These are phyloP conservation scores for Epichloe festucae DNA, from an alignment of 2,329 filamentous ascomycete genomes.

Conservation along the genomic window DNA sequence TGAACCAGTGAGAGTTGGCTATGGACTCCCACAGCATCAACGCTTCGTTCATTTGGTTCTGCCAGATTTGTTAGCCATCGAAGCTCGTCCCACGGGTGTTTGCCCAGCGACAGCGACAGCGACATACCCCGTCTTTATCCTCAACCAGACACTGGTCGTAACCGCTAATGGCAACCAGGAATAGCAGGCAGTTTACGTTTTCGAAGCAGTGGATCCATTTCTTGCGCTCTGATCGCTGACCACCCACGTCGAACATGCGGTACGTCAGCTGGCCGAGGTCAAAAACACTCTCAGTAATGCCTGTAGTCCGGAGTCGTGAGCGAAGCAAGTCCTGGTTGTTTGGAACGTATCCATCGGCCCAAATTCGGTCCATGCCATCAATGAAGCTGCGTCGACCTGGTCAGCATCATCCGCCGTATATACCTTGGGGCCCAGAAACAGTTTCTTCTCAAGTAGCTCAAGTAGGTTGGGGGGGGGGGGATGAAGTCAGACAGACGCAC, in stretches of 20 bases:
- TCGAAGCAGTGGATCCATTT: constrained; percentile 99
- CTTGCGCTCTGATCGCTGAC: constrained; percentile 90
- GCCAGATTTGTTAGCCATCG: constrained; percentile 9
- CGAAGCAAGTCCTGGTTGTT: constrained; percentile 89
- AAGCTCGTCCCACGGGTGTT: background rate
- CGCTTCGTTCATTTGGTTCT: constrained; percentile 89
- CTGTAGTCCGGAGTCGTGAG: constrained; percentile 93
- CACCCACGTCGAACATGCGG: constrained; percentile 95
- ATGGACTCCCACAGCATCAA: constrained; percentile 80
- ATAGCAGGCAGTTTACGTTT: constrained; percentile 82
- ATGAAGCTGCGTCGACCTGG: constrained; percentile 54
- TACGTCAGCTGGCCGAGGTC: constrained; percentile 91
- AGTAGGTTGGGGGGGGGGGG: background rate
- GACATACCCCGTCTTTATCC: constrained; percentile 81
- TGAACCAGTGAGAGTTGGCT: constrained; percentile 78
- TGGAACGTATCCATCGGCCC: constrained; percentile 67
- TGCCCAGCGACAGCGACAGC: background rate
- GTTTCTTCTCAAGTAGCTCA: background rate
- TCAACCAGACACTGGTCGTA: constrained; percentile 95
- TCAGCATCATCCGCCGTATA: constrained; percentile 1
- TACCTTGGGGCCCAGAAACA: background rate
- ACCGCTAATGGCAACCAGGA: constrained; percentile 88
- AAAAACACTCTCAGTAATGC: constrained; percentile 94
- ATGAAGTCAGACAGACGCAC: constrained; percentile 45
- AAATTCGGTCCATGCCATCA: constrained; percentile 61